phyloP scores from a whole-genome alignment of 2,329 filamentous ascomycete species.

The Botryotinia calthae region DNA sequence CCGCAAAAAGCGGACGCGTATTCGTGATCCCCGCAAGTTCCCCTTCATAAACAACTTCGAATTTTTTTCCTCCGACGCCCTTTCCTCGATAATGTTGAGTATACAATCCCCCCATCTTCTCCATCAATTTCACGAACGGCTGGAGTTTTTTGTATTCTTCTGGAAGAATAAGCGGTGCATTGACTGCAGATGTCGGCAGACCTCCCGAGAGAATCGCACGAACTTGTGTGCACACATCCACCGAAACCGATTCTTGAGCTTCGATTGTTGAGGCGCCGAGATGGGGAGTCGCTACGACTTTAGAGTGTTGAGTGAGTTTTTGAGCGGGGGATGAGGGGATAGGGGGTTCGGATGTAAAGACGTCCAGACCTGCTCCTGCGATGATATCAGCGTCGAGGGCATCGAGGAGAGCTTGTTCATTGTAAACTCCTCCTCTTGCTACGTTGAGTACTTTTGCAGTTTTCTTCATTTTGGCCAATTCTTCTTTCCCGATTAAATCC shows the following conservation, averaged over 20 bases:
- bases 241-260: constrained; percentile 79
- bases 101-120: constrained; percentile 76
- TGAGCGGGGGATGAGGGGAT: constrained; percentile 56
- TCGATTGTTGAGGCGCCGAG: constrained; percentile 77
- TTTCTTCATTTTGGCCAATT: constrained; percentile 69
- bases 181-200: constrained; percentile 73
- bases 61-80: constrained; percentile 59
- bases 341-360: constrained; percentile 74
- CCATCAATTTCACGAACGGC: constrained; percentile 72
- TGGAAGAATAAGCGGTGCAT: constrained; percentile 76
- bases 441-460: constrained; percentile 76
- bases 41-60: constrained; percentile 76
- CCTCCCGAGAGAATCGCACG: constrained; percentile 69
- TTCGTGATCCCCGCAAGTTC: constrained; percentile 69
- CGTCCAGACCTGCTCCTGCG: constrained; percentile 74
- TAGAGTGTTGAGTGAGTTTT: constrained; percentile 64
- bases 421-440: constrained; percentile 75
- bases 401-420: constrained; percentile 68
- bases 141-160: constrained; percentile 77
- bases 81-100: constrained; percentile 63
- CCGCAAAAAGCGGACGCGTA: constrained; percentile 75
- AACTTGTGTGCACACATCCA: constrained; percentile 80
- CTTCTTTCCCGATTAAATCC: constrained; percentile 66
- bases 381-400: constrained; percentile 70
- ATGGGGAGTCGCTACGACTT: constrained; percentile 75